Conservation (phyloP, 129 eudicot genomes). For the sunflower (Helianthus annuus) region HanXRQr2.0-SUNRISE NC_035439.2:98705989-98706488, state of each 20-base stretch:
- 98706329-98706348: conserved; percentile 36
- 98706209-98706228: conserved; percentile 49
- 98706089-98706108: conserved; percentile 63
- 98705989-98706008: conserved; percentile 54
- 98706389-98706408: too few species aligned
- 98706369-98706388: too few species aligned
- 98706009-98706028: conserved; percentile 38
- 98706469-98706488: too few species aligned
- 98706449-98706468: too few species aligned
- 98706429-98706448: too few species aligned
- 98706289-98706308: conserved; percentile 28
- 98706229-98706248: conserved; percentile 47
- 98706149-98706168: conserved; percentile 47
- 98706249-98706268: conserved; percentile 40
- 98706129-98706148: conserved; percentile 41
- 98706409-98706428: too few species aligned
- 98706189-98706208: conserved; percentile 32
- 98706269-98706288: conserved; percentile 35
- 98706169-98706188: conserved; percentile 33
- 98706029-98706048: conserved; percentile 50
- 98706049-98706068: conserved; percentile 61
- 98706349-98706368: not conserved
- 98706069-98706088: conserved; percentile 36
- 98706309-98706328: conserved; percentile 45
- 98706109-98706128: conserved; percentile 60